Evolutionary conservation across 2,329 filamentous ascomycete species (phyloP), one percentile per base, ranked within the genome.

Genomic region (Aquanectria penicillioides): DNA sequence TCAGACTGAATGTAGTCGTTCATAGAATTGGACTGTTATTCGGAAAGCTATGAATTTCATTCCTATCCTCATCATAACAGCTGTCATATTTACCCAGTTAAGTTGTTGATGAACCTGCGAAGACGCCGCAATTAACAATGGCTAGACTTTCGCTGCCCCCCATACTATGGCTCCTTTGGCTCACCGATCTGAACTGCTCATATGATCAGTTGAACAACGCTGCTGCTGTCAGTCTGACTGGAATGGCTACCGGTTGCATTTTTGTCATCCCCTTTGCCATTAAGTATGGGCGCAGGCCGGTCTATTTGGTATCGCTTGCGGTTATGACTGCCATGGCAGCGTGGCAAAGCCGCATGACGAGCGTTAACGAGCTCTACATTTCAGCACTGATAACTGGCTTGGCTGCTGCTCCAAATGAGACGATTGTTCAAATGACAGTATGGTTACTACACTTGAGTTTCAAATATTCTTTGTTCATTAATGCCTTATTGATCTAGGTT

Each of bases 371-470:
- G n/a, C n/a, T 71, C 15, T 66, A 63, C 31, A 9, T 69, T 6
- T 65, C 59, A 22, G 65, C 65, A n/a, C n/a, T 70, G 2, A 59
- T 73, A 0, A 68, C 69, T 38, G 75, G 76, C 0, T 51, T 78
- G 9, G 72, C 72, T 1, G 74, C 69, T 23, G 71, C 75, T 6
- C 71, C 70, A 5, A 77, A 76, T 41, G 74, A 77, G 49, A 70
- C 72, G 4, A 73, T 75, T 33, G 69, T 70, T 3, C 72, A 77
- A 53, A 76, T 78, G 52, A 78, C 73, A 1, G 71, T 71, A 44
- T 29, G 46, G 33, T 2, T 1, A 12, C 5, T 9, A 7, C 6
- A 3, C 15, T 7, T 28, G 11, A 5, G n/a, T n/a, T 9, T 1
- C 5, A 31, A 3, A n/a, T n/a, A n/a, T 26, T n/a, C 15, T 5